Evolutionary conservation across 2,329 filamentous ascomycete species (phyloP).

Genomic region (Talaromyces sp.): DNA sequence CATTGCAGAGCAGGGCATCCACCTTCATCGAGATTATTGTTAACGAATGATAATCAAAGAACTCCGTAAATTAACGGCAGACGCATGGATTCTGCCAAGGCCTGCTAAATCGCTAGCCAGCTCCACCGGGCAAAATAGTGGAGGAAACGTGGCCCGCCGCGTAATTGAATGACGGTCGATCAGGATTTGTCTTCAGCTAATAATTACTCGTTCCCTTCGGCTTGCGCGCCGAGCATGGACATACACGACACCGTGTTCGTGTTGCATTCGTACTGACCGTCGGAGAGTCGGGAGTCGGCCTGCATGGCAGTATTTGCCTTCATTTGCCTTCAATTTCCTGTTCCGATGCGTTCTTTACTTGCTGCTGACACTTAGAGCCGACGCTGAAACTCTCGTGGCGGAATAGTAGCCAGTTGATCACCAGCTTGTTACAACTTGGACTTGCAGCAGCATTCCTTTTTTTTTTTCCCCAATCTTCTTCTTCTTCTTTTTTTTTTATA

Average conservation of each 20-base stretch:
- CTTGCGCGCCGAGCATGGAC: background rate
- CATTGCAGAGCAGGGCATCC: background rate
- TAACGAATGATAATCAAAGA: background rate
- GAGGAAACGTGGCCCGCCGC: background rate
- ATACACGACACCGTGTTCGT: background rate
- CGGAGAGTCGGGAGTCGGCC: background rate
- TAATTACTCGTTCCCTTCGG: background rate
- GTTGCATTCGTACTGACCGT: background rate
- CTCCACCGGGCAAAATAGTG: background rate
- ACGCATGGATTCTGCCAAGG: background rate
- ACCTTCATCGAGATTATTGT: background rate
- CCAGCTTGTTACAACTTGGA: background rate
- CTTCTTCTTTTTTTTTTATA: background rate
- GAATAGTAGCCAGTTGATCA: background rate
- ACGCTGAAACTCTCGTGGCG: background rate
- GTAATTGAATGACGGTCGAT: background rate
- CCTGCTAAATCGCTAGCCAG: background rate
- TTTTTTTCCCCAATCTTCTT: background rate
- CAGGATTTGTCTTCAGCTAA: background rate
- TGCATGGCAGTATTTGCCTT: background rate
- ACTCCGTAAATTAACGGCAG: background rate
- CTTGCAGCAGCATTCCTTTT: background rate
- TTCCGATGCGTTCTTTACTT: background rate
- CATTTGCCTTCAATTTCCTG: background rate
- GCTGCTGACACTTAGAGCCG: background rate